Evolutionary conservation across 345 rosid species (phyloP).

Genomic region (Rubroshorea leprosula): DNA sequence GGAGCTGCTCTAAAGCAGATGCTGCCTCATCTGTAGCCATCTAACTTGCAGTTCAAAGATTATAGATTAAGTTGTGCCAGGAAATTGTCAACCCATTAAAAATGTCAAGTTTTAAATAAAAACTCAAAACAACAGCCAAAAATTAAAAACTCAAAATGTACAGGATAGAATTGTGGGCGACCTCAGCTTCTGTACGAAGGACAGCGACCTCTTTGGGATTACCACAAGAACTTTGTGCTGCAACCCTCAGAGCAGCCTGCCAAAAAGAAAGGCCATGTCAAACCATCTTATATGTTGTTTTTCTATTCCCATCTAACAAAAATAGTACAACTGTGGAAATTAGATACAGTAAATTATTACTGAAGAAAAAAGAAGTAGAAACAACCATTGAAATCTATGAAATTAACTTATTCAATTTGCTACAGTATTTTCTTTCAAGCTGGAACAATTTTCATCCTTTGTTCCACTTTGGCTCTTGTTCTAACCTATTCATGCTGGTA

Average conservation of each 20-base stretch:
- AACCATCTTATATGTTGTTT: neutral
- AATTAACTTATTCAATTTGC: no score
- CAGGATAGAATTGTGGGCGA: constrained; percentile 23
- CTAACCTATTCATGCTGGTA: neutral
- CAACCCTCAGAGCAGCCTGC: constrained; percentile 70
- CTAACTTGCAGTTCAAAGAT: constrained; percentile 42
- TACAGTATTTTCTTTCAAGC: neutral
- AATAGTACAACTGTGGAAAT: neutral
- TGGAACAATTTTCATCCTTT: neutral
- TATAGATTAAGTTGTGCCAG: no score
- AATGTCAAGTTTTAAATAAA: constrained; percentile 7
- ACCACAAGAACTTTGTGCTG: constrained; percentile 46
- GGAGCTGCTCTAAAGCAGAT: constrained; percentile 60
- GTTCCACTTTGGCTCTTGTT: neutral
- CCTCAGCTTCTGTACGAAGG: constrained; percentile 76
- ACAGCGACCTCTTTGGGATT: constrained; percentile 44
- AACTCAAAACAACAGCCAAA: constrained; percentile 17
- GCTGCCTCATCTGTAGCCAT: constrained; percentile 63
- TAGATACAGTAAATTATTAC: neutral
- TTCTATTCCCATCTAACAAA: neutral
- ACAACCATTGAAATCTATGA: neutral
- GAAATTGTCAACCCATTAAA: neutral
- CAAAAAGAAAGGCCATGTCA: constrained; percentile 16
- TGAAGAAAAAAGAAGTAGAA: neutral
- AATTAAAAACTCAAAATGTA: no score